These are phyloP conservation scores for Neurospora sp. DNA, from an alignment of 495 filamentous ascomycete species.

Conservation along the genomic window DNA sequence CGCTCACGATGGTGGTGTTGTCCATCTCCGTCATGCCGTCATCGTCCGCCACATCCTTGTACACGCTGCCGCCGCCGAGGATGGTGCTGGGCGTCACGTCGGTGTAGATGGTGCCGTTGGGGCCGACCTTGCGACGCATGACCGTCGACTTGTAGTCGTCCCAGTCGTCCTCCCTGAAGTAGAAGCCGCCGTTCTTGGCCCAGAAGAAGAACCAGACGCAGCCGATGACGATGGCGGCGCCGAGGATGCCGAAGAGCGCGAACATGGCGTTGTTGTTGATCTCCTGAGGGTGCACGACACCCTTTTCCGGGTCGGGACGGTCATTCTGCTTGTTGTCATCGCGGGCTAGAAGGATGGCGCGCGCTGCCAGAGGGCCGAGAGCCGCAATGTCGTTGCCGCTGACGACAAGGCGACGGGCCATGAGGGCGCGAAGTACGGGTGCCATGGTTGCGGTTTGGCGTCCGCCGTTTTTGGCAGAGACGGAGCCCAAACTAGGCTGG, in stretches of 20 bases:
- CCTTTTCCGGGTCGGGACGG: conserved; percentile 28
- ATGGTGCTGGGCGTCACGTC: conserved; percentile 73
- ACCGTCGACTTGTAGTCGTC: conserved; percentile 98
- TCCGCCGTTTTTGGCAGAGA: background rate
- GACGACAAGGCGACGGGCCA: conserved; percentile 2
- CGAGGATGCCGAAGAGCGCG: conserved; percentile 76
- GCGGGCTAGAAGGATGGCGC: conserved; percentile 27
- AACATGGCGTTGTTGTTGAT: conserved; percentile 82
- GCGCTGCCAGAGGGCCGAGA: conserved; percentile 33
- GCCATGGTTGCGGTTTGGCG: conserved; percentile 15
- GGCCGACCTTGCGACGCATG: conserved; percentile 70
- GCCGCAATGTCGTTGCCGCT: conserved; percentile 8
- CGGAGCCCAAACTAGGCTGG: conserved; percentile 10
- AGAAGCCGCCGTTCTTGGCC: conserved; percentile 90
- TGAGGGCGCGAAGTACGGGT: conserved; percentile 16
- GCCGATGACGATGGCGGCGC: conserved; percentile 62
- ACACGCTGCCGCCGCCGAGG: conserved; percentile 68
- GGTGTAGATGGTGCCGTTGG: conserved; percentile 71
- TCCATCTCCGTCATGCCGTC: conserved; percentile 48
- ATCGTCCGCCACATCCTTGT: conserved; percentile 39
- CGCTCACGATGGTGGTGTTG: conserved; percentile 25
- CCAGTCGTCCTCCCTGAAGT: conserved; percentile 79
- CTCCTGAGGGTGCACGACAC: conserved; percentile 49
- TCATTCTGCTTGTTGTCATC: conserved; percentile 9
- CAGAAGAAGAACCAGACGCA: conserved; percentile 98